These are phyloP conservation scores for Omphalotus olearius DNA, from an alignment of 1,284 basidiomycete species.

Conservation along the genomic window DNA sequence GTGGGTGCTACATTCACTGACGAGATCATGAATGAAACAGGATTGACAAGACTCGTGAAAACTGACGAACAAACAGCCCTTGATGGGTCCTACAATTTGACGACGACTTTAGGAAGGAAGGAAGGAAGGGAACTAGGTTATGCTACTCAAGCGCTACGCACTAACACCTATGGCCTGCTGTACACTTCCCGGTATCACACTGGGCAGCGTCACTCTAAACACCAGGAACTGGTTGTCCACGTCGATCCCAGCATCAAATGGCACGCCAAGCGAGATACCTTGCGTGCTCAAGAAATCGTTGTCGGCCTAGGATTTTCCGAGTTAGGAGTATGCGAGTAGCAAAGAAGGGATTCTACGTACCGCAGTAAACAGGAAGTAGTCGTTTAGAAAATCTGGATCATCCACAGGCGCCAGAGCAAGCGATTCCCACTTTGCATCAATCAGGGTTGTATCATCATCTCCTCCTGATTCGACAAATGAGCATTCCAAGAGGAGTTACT, in stretches of 20 bases:
- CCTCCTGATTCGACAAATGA: slow-evolving; percentile 16
- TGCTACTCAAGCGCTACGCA: no score
- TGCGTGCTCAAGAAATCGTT: slow-evolving; percentile 64
- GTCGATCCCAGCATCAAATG: slow-evolving; percentile 51
- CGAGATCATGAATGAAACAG: no score
- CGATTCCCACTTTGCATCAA: slow-evolving; percentile 69
- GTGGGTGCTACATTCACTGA: no score
- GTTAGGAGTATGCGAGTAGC: no score
- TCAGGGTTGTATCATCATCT: slow-evolving; percentile 45
- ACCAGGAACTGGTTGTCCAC: slow-evolving; percentile 66
- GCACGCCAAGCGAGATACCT: slow-evolving; percentile 48
- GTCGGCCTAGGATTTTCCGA: slow-evolving; percentile 37
- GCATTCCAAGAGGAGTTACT: not conserved
- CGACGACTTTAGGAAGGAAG: no score
- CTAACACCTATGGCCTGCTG: slow-evolving; percentile 7
- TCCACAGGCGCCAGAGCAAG: slow-evolving; percentile 54
- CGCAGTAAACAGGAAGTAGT: slow-evolving; percentile 64
- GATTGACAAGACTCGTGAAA: no score
- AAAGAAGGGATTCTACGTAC: no score
- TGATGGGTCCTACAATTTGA: no score
- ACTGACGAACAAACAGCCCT: no score
- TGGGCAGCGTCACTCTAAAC: slow-evolving; percentile 61
- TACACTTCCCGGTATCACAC: slow-evolving; percentile 15
- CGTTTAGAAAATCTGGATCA: slow-evolving; percentile 49
- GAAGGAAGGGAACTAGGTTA: no score